These are phyloP conservation scores for Ceratobasidium sp. DNA, from an alignment of 1,284 basidiomycete species.

Conservation along the genomic window DNA sequence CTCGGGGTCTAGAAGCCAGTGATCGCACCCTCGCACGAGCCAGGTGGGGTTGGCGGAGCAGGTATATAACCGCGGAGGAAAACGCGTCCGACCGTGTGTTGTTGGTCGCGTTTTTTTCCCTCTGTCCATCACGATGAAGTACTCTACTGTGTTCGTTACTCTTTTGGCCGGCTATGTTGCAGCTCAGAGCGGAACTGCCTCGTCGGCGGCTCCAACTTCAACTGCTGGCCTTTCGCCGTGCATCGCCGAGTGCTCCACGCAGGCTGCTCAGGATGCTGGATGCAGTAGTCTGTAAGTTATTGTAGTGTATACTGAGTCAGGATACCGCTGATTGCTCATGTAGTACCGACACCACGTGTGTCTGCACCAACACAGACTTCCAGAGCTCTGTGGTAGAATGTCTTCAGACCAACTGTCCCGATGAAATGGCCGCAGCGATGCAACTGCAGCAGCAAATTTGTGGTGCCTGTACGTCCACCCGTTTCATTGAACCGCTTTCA, in stretches of 20 bases:
- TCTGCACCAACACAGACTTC: conserved; percentile 25
- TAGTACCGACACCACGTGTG: conserved; percentile 18
- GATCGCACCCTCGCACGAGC: not conserved
- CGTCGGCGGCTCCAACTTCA: not conserved
- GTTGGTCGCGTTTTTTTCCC: not conserved
- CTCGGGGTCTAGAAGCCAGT: not conserved
- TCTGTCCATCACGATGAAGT: conserved; percentile 29
- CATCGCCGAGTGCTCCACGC: not conserved
- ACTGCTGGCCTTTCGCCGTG: conserved; percentile 3
- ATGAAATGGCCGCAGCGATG: not conserved
- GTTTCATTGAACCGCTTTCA: conserved; percentile 16
- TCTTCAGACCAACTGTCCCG: not conserved
- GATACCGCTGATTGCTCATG: not conserved
- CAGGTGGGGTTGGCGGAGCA: not conserved
- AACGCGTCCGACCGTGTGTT: not conserved
- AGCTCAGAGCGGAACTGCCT: conserved; percentile 16
- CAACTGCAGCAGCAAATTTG: conserved; percentile 2
- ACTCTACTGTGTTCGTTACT: conserved; percentile 2
- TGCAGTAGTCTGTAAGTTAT: conserved; percentile 26
- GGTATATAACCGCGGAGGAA: conserved; percentile 2
- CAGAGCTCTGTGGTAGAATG: conserved; percentile 1
- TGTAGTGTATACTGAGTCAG: not conserved
- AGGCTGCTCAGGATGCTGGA: conserved; percentile 18
- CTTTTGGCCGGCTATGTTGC: conserved; percentile 13
- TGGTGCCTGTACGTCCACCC: conserved; percentile 21